Conservation (phyloP, 2,329 filamentous ascomycete genomes). For the Macrophomina pseudophaseolina region DNA sequence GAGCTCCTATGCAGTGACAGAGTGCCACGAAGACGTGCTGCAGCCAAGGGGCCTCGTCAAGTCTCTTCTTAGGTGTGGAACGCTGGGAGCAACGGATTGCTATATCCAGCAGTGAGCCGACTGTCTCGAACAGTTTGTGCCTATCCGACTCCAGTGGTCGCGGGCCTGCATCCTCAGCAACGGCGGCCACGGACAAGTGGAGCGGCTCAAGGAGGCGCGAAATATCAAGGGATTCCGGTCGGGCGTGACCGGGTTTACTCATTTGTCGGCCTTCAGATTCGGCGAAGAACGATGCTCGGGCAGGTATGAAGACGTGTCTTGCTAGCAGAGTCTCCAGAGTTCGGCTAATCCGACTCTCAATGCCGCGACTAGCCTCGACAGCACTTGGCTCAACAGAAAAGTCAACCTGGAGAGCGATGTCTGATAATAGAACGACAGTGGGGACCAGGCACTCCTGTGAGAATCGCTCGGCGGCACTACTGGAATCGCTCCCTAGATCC, state of each 20-base stretch:
- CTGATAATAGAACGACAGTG: conserved; percentile 35
- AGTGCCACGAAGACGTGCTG: conserved; percentile 48
- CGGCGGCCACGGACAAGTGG: background rate
- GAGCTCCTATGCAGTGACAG: conserved; percentile 41
- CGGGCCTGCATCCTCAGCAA: background rate
- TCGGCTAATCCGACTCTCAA: conserved; percentile 16
- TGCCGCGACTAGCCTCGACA: conserved; percentile 11
- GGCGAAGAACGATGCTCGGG: conserved; percentile 44
- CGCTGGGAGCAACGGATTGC: conserved; percentile 48
- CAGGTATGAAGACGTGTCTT: conserved; percentile 50
- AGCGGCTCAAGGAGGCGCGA: conserved; percentile 12
- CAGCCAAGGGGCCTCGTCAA: conserved; percentile 51
- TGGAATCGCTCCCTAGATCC: conserved; percentile 36
- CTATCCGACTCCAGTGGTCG: conserved; percentile 13
- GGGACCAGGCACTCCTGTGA: conserved; percentile 45
- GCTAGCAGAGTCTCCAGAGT: conserved; percentile 45
- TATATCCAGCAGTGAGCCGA: conserved; percentile 44
- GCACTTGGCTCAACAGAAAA: conserved; percentile 10
- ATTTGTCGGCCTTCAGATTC: conserved; percentile 19
- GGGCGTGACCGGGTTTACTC: conserved; percentile 8
- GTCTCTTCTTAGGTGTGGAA: conserved; percentile 46
- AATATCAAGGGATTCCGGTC: conserved; percentile 31
- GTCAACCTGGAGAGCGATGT: conserved; percentile 16
- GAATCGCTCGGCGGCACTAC: conserved; percentile 42
- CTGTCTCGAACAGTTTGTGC: conserved; percentile 13